Evolutionary conservation across 2,329 filamentous ascomycete species (phyloP).

Genomic region (Sclerotinia glacialis): DNA sequence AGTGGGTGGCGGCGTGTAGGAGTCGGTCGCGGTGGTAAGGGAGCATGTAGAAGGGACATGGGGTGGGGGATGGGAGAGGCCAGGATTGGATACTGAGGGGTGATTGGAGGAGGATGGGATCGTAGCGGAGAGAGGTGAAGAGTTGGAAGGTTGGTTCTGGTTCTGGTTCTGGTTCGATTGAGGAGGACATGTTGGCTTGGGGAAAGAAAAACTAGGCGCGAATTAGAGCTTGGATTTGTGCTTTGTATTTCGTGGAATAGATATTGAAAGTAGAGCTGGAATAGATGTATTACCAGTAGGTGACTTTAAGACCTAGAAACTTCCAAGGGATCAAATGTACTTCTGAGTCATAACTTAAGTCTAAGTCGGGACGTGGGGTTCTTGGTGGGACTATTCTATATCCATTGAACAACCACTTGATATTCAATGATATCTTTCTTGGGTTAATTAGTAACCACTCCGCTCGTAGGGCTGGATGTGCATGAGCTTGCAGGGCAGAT

Average conservation of each 20-base stretch:
- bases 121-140: conserved; percentile 71
- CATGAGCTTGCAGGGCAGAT: neutral
- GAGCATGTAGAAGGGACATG: conserved; percentile 74
- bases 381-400: too few relatives aligned
- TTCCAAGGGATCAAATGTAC: neutral
- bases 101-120: conserved; percentile 51
- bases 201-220: too few relatives aligned
- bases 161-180: neutral
- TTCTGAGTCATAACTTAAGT: neutral
- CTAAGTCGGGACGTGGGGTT: neutral
- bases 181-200: neutral
- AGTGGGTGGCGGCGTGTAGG: conserved; percentile 59
- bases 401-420: neutral
- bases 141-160: conserved; percentile 50
- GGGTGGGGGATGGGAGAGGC: conserved; percentile 46
- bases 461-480: neutral
- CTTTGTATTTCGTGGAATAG: neutral
- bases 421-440: neutral
- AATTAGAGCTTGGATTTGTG: neutral
- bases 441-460: too few relatives aligned
- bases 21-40: conserved; percentile 76
- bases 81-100: conserved; percentile 30
- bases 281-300: neutral
- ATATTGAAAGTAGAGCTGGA: too few relatives aligned
- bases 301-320: too few relatives aligned